phyloP scores from a whole-genome alignment of 2,329 filamentous ascomycete species.

The Venturiaceae sp. region DNA sequence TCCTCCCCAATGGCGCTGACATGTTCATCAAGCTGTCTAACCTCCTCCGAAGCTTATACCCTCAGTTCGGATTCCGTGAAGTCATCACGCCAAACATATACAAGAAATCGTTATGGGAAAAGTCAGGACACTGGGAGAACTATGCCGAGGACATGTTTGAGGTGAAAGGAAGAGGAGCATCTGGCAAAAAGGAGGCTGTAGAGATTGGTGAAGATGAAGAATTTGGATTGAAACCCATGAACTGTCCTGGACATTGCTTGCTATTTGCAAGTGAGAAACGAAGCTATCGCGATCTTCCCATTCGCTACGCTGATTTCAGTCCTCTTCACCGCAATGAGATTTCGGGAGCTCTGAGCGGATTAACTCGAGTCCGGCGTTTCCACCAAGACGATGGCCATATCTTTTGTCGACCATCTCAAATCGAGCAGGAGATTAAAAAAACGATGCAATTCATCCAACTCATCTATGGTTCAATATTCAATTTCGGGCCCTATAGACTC shows the following conservation, averaged over 20 bases:
- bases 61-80: conserved; percentile 76
- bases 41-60: conserved; percentile 76
- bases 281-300: conserved; percentile 71
- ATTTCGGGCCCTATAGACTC: conserved; percentile 63
- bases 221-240: conserved; percentile 87
- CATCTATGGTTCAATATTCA: conserved; percentile 56
- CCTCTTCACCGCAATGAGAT: conserved; percentile 80
- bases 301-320: conserved; percentile 81
- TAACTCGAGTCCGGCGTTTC: conserved; percentile 77
- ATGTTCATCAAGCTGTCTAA: conserved; percentile 77
- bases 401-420: conserved; percentile 72
- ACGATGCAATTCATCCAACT: conserved; percentile 66
- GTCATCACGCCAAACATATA: conserved; percentile 87
- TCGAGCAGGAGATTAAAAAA: conserved; percentile 61
- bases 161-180: conserved; percentile 49
- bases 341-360: conserved; percentile 68
- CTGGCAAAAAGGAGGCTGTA: conserved; percentile 29
- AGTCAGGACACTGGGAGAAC: conserved; percentile 79
- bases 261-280: conserved; percentile 66
- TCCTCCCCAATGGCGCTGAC: conserved; percentile 70
- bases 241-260: conserved; percentile 81
- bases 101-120: conserved; percentile 78
- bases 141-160: conserved; percentile 91
- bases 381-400: conserved; percentile 90
- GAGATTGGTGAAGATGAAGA: conserved; percentile 54